Evolutionary conservation across 441 rosid genomes (phyloP).

Genomic region (Euphorbia celastroides): DNA sequence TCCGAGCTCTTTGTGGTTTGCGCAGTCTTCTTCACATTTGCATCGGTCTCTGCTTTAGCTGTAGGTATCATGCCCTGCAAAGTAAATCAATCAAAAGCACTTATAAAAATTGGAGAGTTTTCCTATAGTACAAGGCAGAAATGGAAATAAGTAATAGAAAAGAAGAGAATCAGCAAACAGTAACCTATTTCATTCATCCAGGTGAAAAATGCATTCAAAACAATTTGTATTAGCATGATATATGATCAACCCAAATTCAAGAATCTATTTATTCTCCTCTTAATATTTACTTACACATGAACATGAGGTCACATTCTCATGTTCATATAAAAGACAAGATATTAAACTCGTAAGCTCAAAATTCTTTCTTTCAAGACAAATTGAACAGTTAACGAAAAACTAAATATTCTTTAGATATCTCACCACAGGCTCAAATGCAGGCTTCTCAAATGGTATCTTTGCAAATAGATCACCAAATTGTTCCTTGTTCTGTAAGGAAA

Average conservation of each 20-base stretch:
- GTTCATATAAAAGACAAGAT: not conserved
- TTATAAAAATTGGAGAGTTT: not conserved
- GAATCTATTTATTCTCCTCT: too few relatives aligned
- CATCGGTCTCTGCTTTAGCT: conserved; percentile 40
- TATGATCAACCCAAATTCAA: too few relatives aligned
- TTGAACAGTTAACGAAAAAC: not conserved
- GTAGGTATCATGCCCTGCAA: conserved; percentile 32
- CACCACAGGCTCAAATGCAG: conserved; percentile 54
- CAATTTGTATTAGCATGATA: too few relatives aligned
- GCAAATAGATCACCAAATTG: conserved; percentile 41
- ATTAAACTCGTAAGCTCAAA: not conserved
- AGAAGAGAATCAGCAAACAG: not conserved
- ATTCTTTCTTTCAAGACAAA: not conserved
- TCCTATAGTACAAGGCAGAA: not conserved
- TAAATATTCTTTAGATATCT: conserved; percentile 15
- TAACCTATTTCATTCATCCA: not conserved
- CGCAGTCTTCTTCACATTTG: conserved; percentile 36
- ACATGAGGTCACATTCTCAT: not conserved
- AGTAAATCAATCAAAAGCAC: conserved; percentile 8
- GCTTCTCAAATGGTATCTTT: conserved; percentile 47
- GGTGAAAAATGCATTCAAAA: not conserved
- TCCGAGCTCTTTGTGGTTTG: conserved; percentile 38
- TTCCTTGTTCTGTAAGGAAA: conserved; percentile 46
- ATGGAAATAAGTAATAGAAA: not conserved
- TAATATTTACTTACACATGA: not conserved